These are phyloP conservation scores for Nitzschia palea DNA, from an alignment of 108 stramenopile genomes.

Conservation along the genomic window DNA sequence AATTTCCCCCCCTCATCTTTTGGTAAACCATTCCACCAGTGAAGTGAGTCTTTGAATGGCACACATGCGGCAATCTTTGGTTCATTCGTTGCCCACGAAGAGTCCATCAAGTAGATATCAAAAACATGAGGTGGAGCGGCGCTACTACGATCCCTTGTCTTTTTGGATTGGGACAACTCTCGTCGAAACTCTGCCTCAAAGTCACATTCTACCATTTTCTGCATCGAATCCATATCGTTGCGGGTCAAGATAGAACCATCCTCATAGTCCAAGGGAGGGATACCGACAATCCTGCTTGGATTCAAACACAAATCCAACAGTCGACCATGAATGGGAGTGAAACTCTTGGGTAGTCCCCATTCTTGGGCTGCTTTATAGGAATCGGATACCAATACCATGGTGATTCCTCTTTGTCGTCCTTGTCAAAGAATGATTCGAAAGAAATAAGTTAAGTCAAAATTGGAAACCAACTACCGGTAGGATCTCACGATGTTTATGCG, in stretches of 20 bases:
- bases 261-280: neutral
- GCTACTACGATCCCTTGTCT: neutral
- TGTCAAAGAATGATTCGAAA: too few relatives aligned
- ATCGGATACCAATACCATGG: too few relatives aligned
- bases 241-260: neutral
- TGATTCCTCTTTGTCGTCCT: too few relatives aligned
- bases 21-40: slow-evolving; percentile 27
- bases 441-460: too few relatives aligned
- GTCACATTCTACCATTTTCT: slow-evolving; percentile 3
- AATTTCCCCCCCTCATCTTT: neutral
- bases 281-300: too few relatives aligned
- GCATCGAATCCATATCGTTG: neutral
- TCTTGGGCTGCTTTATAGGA: neutral
- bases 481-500: too few relatives aligned
- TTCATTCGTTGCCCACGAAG: neutral
- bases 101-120: neutral
- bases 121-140: slow-evolving; percentile 1
- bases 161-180: neutral
- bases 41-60: slow-evolving; percentile 10
- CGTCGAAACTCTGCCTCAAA: slow-evolving; percentile 7
- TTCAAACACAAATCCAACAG: neutral
- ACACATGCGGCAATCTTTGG: slow-evolving; percentile 14
- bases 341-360: neutral
- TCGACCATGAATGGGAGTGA: neutral
- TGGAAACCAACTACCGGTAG: too few relatives aligned